A percentile compares a stretch with the other conserved stretches of the same genome.
Evolutionary conservation across 23 red algal species (phyloP).

Genomic region (Gracilaria caudata): DNA sequence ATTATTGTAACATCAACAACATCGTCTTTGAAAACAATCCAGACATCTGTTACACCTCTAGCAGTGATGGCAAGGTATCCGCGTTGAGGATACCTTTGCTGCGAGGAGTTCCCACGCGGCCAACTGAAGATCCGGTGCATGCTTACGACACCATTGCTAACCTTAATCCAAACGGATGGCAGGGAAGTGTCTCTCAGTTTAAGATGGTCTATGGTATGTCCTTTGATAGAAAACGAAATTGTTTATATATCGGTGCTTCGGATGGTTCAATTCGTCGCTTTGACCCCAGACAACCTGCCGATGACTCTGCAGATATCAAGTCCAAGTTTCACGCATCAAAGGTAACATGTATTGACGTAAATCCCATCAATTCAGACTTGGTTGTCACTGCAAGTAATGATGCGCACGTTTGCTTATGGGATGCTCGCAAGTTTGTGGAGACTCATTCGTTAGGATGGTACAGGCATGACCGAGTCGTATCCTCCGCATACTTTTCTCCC

Average conservation of each 20-base stretch:
- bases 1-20: constrained; percentile 68
- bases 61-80: constrained; percentile 24
- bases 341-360: constrained; percentile 69
- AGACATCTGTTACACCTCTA: constrained; percentile 30
- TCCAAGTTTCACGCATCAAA: constrained; percentile 56
- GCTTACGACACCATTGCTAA: constrained; percentile 28
- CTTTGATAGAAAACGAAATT: constrained; percentile 16
- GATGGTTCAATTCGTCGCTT: constrained; percentile 43
- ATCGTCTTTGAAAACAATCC: constrained; percentile 44
- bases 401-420: constrained; percentile 68
- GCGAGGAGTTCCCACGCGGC: background rate
- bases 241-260: constrained; percentile 52
- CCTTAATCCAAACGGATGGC: constrained; percentile 69
- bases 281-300: constrained; percentile 30
- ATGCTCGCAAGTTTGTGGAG: constrained; percentile 66
- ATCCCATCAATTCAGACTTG: constrained; percentile 37
- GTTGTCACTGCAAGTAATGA: constrained; percentile 81
- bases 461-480: constrained; percentile 59
- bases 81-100: constrained; percentile 7
- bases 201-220: constrained; percentile 68
- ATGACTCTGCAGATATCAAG: background rate
- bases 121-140: background rate
- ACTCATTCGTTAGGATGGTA: constrained; percentile 46
- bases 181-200: constrained; percentile 7
- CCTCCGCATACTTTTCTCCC: constrained; percentile 72